phyloP scores from a whole-genome alignment of 75 land plant species.

The Adiantum capillusveneris region DNA sequence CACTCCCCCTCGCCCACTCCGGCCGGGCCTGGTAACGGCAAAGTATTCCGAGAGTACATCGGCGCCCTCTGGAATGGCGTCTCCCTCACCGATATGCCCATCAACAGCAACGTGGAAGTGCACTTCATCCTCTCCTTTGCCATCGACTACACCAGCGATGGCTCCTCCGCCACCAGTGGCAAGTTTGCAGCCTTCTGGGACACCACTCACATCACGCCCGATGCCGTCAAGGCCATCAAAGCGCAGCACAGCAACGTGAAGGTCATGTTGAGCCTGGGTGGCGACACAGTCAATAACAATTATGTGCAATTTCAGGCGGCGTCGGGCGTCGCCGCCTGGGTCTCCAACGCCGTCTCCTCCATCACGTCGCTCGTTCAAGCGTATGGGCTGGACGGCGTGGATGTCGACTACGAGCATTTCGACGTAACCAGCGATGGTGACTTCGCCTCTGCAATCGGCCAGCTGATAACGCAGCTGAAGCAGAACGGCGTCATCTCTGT shows the following conservation, averaged over 20 bases:
- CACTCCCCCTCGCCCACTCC: not conserved
- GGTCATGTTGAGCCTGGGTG: constrained; percentile 38
- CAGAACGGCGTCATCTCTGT: constrained; percentile 2
- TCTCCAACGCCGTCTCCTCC: constrained; percentile 28
- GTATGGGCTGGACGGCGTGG: constrained; percentile 21
- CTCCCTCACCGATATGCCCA: constrained; percentile 33
- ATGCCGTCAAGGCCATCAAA: too few relatives aligned
- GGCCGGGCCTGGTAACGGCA: constrained; percentile 11
- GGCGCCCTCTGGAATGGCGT: constrained; percentile 34
- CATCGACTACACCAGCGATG: constrained; percentile 27
- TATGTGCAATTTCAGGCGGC: constrained; percentile 20
- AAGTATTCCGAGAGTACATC: constrained; percentile 49
- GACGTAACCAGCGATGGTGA: not conserved
- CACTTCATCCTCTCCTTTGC: constrained; percentile 42
- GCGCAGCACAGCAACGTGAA: constrained; percentile 29
- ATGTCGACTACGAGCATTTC: constrained; percentile 27
- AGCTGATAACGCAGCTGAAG: constrained; percentile 15
- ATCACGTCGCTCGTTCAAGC: constrained; percentile 6
- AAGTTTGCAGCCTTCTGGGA: constrained; percentile 51
- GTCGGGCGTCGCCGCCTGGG: constrained; percentile 23
- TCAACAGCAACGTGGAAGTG: constrained; percentile 22
- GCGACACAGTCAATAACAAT: constrained; percentile 11
- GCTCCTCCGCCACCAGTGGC: constrained; percentile 16
- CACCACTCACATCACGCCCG: constrained; percentile 33
- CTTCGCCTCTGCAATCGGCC: constrained; percentile 14